Base-by-base conservation (phyloP, 306 rosid genomes). In the Trifolium pratense region DNA sequence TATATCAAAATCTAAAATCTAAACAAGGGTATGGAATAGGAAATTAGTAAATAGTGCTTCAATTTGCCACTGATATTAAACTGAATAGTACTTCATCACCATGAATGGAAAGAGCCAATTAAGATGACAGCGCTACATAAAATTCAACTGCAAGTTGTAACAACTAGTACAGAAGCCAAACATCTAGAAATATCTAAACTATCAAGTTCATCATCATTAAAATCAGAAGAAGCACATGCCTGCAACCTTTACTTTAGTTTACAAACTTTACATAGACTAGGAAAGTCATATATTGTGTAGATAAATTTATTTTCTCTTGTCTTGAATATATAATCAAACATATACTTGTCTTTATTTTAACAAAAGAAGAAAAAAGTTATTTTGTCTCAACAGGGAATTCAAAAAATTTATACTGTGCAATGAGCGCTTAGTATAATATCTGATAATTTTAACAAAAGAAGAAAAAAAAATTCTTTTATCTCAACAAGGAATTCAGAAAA, bases 1-100 rank as follows among this genome's bases (percentile, higher is more conserved):
- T 45, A 9, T 46, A 67, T 25, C 57, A 45, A 67, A 25, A 67
- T 25, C 49, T 42, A 42, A 40, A 65, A 39, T 64, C 65, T 58
- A 29, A 56, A 66, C 37, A 21, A 21, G 8, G 15, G 9, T 45
- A 26, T 3, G 55, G 37, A n/a, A 42, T 14, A 21, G 17, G 18
- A 39, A 39, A 64, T 64, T 25, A 64, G 40, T 20, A 65, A 18
- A 64, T 5, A 65, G 52, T 18, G 17, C 18, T 39, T 64, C 31
- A 36, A 40, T 36, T 63, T 17, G 16, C 6, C n/a, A n/a, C n/a
- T n/a, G n/a, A n/a, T n/a, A n/a, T n/a, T n/a, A n/a, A n/a, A n/a
- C n/a, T n/a, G n/a, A n/a, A n/a, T n/a, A n/a, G n/a, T n/a, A n/a
- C n/a, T n/a, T n/a, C n/a, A n/a, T n/a, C n/a, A n/a, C n/a, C n/a